Conservation (phyloP, 352 stramenopile genomes). For the Pythium diclinum region DNA sequence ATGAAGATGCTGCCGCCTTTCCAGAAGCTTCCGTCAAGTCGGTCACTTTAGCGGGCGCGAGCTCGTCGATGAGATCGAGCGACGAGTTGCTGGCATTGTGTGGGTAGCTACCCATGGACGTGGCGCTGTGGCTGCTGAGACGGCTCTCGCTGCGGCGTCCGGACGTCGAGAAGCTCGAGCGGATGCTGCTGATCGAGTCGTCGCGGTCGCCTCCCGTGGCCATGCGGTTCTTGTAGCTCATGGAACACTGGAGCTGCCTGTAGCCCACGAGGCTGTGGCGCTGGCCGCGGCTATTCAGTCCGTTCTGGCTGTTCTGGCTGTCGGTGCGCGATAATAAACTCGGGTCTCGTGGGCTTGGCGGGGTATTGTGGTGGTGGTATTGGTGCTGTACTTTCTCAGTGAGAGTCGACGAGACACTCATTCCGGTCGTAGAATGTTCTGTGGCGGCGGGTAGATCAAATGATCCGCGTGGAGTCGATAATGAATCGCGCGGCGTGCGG, state of each 20-base stretch:
- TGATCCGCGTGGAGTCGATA: conserved; percentile 20
- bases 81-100: conserved; percentile 8
- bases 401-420: neutral
- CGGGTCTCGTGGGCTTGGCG: neutral
- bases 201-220: conserved; percentile 7
- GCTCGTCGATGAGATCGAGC: conserved; percentile 20
- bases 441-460: neutral
- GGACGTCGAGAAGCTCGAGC: conserved; percentile 17
- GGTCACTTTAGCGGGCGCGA: neutral
- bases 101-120: neutral
- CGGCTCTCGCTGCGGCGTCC: conserved; percentile 20
- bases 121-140: conserved; percentile 9
- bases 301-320: conserved; percentile 21
- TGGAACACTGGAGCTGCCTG: conserved; percentile 75
- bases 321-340: conserved; percentile 3
- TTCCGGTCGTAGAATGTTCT: conserved; percentile 2
- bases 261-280: conserved; percentile 67
- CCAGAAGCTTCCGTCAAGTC: neutral
- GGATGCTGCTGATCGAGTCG: conserved; percentile 6
- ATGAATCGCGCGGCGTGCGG: conserved; percentile 21
- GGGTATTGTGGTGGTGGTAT: neutral
- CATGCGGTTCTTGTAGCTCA: conserved; percentile 85
- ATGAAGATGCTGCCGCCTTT: neutral
- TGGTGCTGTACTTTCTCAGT: conserved; percentile 3
- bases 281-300: conserved; percentile 17